Percentiles rank a stretch among this genome's conserved stretches.
Conservation (phyloP, 2,329 filamentous ascomycete species). For the Elsinoe arachidis region DNA sequence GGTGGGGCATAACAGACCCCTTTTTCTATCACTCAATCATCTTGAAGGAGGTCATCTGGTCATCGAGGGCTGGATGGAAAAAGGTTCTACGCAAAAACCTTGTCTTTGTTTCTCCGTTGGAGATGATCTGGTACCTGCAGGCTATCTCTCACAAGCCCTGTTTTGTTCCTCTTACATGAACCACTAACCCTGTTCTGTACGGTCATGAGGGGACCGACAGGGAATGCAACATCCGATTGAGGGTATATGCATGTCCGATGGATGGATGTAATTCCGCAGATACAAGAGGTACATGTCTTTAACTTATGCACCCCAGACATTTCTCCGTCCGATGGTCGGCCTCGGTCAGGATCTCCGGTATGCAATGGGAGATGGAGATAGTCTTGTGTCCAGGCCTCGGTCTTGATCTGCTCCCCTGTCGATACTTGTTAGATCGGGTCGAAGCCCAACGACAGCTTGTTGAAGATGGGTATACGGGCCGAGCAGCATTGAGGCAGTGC, state of each 20-base stretch:
- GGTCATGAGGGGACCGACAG: neutral
- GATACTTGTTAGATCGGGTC: neutral
- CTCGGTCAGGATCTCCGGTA: neutral
- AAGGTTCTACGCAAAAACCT: neutral
- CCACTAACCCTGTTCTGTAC: conserved; percentile 9
- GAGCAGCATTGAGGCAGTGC: too few species aligned
- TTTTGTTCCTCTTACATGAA: neutral
- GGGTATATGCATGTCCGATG: neutral
- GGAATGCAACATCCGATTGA: neutral
- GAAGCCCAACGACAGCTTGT: neutral
- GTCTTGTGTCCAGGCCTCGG: neutral
- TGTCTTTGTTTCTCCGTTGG: neutral
- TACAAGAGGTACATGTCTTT: too few species aligned
- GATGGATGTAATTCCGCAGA: neutral
- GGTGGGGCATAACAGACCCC: too few species aligned
- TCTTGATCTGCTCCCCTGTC: neutral
- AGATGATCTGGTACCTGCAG: neutral
- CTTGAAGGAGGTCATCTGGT: too few species aligned
- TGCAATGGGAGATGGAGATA: neutral
- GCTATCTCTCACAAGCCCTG: neutral
- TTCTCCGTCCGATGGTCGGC: neutral
- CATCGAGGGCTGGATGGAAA: neutral
- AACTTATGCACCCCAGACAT: neutral
- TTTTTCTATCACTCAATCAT: too few species aligned
- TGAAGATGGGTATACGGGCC: too few species aligned